Evolutionary conservation across 495 filamentous ascomycete species (phyloP).

Genomic region (Aspergillus egyptiacus): DNA sequence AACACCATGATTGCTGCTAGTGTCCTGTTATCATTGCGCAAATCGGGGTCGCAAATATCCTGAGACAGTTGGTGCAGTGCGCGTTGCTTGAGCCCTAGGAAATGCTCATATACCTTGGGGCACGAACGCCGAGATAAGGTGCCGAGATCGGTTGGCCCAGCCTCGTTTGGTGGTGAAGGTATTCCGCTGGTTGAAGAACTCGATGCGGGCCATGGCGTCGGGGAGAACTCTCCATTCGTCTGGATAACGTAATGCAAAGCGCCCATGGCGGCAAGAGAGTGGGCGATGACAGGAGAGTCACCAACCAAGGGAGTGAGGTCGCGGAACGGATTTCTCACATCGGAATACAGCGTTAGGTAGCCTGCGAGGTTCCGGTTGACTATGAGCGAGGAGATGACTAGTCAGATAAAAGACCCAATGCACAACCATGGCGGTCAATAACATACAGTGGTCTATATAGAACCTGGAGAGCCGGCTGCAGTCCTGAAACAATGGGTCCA

Average conservation of each 20-base stretch:
- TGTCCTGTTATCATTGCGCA: slow-evolving; percentile 37
- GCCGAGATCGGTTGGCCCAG: slow-evolving; percentile 27
- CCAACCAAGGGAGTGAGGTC: slow-evolving; percentile 36
- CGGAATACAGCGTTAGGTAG: slow-evolving; percentile 36
- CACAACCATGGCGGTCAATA: background rate
- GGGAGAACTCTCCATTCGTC: slow-evolving; percentile 30
- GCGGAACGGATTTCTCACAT: slow-evolving; percentile 37
- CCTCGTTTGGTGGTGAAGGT: slow-evolving; percentile 22
- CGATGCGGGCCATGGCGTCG: slow-evolving; percentile 33
- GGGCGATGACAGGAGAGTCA: slow-evolving; percentile 35
- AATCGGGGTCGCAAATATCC: slow-evolving; percentile 31
- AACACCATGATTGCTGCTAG: slow-evolving; percentile 39
- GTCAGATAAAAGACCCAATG: slow-evolving; percentile 2
- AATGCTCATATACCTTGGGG: slow-evolving; percentile 37
- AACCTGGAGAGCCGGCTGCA: slow-evolving; percentile 30
- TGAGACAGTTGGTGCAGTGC: slow-evolving; percentile 36
- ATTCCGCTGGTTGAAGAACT: slow-evolving; percentile 15
- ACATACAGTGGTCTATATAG: slow-evolving; percentile 41
- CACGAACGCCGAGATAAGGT: slow-evolving; percentile 25
- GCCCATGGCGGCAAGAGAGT: slow-evolving; percentile 36
- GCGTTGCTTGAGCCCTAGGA: slow-evolving; percentile 39
- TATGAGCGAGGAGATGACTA: slow-evolving; percentile 9
- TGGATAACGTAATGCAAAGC: slow-evolving; percentile 39
- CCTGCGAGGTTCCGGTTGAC: slow-evolving; percentile 33
- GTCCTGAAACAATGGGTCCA: slow-evolving; percentile 42